Conservation (phyloP, 2,329 filamentous ascomycete species). For the Mollisiaceae sp. region DNA sequence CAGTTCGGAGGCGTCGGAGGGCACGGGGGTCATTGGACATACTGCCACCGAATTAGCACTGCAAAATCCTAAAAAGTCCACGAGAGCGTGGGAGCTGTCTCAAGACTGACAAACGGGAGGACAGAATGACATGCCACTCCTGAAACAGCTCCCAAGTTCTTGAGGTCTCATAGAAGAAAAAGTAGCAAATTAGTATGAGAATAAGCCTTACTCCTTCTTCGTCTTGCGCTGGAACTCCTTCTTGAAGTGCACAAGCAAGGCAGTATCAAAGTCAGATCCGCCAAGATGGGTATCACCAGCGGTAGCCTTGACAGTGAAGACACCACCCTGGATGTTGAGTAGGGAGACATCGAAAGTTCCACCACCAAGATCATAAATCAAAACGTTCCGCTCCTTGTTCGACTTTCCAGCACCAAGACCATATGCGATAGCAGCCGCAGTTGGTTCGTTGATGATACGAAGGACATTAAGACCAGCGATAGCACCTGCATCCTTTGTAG, state of each 20-base stretch:
- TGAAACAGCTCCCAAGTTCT: too few species aligned
- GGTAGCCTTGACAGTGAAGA: slow-evolving; percentile 98
- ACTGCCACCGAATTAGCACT: too few species aligned
- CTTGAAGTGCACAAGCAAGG: slow-evolving; percentile 95
- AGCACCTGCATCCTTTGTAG: slow-evolving; percentile 98
- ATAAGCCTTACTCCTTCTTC: too few species aligned
- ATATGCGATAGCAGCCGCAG: slow-evolving; percentile 96
- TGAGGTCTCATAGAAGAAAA: too few species aligned
- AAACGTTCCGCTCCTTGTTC: slow-evolving; percentile 96
- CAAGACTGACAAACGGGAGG: too few species aligned
- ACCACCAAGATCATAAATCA: slow-evolving; percentile 99
- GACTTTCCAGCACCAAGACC: slow-evolving; percentile 95
- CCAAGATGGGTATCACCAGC: slow-evolving; percentile 97
- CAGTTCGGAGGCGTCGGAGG: slow-evolving; percentile 92
- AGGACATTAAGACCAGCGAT: slow-evolving; percentile 98
- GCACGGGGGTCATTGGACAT: slow-evolving; percentile 86
- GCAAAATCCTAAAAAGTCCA: too few species aligned
- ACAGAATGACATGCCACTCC: too few species aligned
- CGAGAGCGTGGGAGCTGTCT: too few species aligned
- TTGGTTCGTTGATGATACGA: slow-evolving; percentile 99
- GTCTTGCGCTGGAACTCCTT: slow-evolving; percentile 88
- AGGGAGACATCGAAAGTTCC: slow-evolving; percentile 99
- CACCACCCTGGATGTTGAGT: slow-evolving; percentile 97
- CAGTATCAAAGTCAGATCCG: slow-evolving; percentile 96
- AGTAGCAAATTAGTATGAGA: too few species aligned